Conservation (phyloP, 2,329 filamentous ascomycete genomes). For the Penicillium sp. region DNA sequence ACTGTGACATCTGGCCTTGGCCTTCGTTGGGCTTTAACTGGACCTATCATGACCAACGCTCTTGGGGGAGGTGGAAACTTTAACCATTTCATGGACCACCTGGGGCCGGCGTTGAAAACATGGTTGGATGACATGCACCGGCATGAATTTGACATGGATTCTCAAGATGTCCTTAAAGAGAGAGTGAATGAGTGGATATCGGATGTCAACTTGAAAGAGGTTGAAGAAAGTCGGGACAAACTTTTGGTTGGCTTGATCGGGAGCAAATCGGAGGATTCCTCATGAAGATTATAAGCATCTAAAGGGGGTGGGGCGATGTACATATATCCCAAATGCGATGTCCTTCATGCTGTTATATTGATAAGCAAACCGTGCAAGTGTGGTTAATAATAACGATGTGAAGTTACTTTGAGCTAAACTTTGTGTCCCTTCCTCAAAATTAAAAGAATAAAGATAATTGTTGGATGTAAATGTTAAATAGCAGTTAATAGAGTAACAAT, state of each 20-base stretch:
- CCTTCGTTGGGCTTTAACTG: conserved; percentile 18
- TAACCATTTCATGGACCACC: conserved; percentile 18
- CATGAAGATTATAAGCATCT: too few species aligned
- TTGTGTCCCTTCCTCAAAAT: too few species aligned
- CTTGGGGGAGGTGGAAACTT: conserved; percentile 16
- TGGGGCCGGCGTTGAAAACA: conserved; percentile 15
- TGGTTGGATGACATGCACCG: conserved; percentile 19
- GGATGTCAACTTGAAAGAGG: conserved; percentile 1
- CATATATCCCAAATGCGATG: too few species aligned
- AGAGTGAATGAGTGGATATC: conserved; percentile 8
- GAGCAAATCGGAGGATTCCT: background rate
- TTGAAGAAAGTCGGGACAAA: conserved; percentile 3
- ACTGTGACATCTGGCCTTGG: conserved; percentile 19
- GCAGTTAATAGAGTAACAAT: background rate
- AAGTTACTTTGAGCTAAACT: too few species aligned
- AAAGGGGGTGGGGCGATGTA: too few species aligned
- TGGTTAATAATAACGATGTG: too few species aligned
- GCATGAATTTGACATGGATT: conserved; percentile 8
- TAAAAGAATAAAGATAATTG: too few species aligned
- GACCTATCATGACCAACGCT: conserved; percentile 8
- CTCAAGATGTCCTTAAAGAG: background rate
- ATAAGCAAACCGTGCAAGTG: too few species aligned
- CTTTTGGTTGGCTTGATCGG: background rate
- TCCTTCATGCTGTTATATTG: too few species aligned
- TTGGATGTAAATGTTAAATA: too few species aligned